Percentiles rank a stretch among this genome's conserved stretches.
Evolutionary conservation across 2,329 filamentous ascomycete genomes (phyloP).

Genomic region (Neonectria faginata): DNA sequence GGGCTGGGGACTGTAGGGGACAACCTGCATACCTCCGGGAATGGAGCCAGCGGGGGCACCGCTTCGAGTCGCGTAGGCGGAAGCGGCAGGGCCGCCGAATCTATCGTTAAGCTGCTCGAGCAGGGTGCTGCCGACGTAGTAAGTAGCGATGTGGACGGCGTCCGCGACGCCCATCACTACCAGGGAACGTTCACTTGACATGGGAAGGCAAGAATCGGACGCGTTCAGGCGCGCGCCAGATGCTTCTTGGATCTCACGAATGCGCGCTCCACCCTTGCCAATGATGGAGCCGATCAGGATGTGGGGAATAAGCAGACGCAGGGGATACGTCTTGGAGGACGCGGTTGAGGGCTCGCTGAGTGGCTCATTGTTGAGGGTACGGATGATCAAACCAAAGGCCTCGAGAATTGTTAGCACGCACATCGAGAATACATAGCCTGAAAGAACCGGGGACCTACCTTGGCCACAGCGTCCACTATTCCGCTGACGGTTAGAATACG

Average conservation of each 20-base stretch:
- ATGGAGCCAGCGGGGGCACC: conserved; percentile 93
- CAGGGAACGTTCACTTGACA: conserved; percentile 96
- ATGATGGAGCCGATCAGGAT: conserved; percentile 99
- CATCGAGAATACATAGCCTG: conserved; percentile 10
- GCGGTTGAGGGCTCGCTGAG: conserved; percentile 88
- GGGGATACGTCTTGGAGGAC: conserved; percentile 96
- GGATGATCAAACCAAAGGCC: conserved; percentile 98
- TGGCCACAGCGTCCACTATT: conserved; percentile 94
- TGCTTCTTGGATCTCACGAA: conserved; percentile 97
- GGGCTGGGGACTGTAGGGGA: conserved; percentile 96
- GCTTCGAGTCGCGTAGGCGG: conserved; percentile 96
- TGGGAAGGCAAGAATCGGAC: conserved; percentile 91
- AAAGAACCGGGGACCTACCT: conserved; percentile 68
- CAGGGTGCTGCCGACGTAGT: conserved; percentile 98
- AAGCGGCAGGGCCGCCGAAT: conserved; percentile 94
- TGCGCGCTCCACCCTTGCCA: conserved; percentile 94
- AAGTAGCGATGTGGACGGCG: conserved; percentile 98
- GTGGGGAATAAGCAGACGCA: conserved; percentile 94
- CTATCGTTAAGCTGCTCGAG: conserved; percentile 97
- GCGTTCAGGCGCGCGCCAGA: conserved; percentile 97
- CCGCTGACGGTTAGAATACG: conserved; percentile 98
- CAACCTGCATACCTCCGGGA: conserved; percentile 97
- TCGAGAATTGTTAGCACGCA: conserved; percentile 54
- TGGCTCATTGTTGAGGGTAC: conserved; percentile 97
- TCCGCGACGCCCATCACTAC: conserved; percentile 98